Evolutionary conservation across 2,329 filamentous ascomycete species (phyloP).

Genomic region (Fonsecaea pedrosoi): DNA sequence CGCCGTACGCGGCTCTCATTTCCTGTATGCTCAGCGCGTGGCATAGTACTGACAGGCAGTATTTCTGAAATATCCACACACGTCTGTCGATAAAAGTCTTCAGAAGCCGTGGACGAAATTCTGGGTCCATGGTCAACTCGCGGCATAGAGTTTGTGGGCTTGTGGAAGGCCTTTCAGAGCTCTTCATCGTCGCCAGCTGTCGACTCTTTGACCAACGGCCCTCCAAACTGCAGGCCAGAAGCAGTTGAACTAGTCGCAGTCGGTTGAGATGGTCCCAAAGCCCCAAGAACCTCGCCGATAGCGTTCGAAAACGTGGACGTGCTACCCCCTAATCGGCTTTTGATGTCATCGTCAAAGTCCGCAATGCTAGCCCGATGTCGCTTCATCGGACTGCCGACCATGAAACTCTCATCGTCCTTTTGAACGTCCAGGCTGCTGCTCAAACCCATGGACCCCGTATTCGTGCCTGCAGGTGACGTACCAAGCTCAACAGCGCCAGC

Average conservation of each 20-base stretch:
- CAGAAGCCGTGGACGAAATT: neutral
- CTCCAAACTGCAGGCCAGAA: slow-evolving; percentile 41
- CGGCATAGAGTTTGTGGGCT: neutral
- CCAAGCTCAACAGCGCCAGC: slow-evolving; percentile 43
- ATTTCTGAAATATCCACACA: neutral
- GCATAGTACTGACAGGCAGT: neutral
- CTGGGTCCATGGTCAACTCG: neutral
- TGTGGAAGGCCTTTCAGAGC: slow-evolving; percentile 25
- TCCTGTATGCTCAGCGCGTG: neutral
- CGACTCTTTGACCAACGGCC: slow-evolving; percentile 33
- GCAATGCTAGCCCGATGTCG: slow-evolving; percentile 56
- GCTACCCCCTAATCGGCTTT: slow-evolving; percentile 49
- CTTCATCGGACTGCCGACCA: slow-evolving; percentile 55
- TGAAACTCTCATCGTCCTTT: slow-evolving; percentile 45
- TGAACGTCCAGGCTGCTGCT: slow-evolving; percentile 38
- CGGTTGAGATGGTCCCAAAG: slow-evolving; percentile 25
- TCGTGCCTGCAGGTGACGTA: slow-evolving; percentile 45
- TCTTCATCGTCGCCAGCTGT: slow-evolving; percentile 41
- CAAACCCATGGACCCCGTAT: slow-evolving; percentile 28
- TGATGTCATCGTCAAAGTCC: slow-evolving; percentile 49
- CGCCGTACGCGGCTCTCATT: neutral
- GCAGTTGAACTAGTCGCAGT: slow-evolving; percentile 33
- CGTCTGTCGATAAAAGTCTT: neutral
- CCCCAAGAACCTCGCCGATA: slow-evolving; percentile 45
- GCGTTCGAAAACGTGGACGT: slow-evolving; percentile 43